A percentile compares a stretch with the other conserved stretches of the same genome.
Conservation (phyloP, 148 eudicot species). For the Spergularia marina region DNA sequence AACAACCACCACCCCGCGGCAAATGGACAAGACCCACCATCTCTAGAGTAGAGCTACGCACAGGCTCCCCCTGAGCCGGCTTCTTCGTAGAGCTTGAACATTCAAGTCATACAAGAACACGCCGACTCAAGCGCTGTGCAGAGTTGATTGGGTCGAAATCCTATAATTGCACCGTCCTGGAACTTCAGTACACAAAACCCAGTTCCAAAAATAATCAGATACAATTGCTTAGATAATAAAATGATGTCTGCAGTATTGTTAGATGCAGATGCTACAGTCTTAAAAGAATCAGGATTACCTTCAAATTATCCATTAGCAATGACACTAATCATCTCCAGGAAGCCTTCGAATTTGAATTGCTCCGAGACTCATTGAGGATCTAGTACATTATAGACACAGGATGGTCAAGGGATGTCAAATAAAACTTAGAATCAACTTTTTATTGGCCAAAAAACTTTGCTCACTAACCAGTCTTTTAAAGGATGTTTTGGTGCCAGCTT, state of each 20-base stretch:
- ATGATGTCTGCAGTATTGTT: not conserved
- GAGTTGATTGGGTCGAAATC: not conserved
- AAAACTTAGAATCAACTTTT: not conserved
- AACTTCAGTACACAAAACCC: not conserved
- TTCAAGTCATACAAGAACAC: not conserved
- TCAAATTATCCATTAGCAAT: not conserved
- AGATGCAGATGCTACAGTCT: not conserved
- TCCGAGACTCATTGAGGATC: constrained; percentile 63
- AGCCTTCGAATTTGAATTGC: constrained; percentile 40
- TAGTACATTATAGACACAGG: constrained; percentile 19
- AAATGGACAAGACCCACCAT: not conserved
- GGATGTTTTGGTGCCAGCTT: constrained; percentile 53
- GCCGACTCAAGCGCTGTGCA: not conserved
- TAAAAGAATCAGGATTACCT: constrained; percentile 19
- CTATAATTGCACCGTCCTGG: constrained; percentile 5
- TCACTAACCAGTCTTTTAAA: constrained; percentile 77
- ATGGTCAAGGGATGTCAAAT: constrained; percentile 7
- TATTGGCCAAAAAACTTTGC: not conserved
- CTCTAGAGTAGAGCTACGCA: not conserved
- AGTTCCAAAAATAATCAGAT: not conserved
- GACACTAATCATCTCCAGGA: constrained; percentile 29
- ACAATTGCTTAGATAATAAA: not conserved
- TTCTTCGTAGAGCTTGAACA: not conserved
- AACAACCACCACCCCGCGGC: not conserved
- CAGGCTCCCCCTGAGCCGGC: not conserved